Percentiles rank a stretch among this genome's conserved stretches.
Evolutionary conservation across 805 yeast genomes (phyloP).

Genomic region (Hemisphaericaspora nanyangensis): DNA sequence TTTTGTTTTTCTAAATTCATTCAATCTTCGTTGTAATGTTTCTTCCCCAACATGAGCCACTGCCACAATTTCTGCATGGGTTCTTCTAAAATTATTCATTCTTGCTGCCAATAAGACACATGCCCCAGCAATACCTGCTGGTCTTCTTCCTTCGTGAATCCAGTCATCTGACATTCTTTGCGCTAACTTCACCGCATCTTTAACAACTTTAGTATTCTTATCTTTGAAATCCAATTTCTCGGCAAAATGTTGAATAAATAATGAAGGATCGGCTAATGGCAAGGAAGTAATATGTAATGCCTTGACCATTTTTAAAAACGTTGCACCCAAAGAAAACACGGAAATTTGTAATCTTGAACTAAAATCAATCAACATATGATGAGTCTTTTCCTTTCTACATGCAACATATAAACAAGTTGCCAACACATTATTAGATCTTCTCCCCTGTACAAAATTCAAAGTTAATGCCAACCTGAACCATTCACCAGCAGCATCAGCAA

Average conservation of each 20-base stretch:
- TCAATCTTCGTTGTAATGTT: constrained; percentile 84
- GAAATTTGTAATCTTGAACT: constrained; percentile 85
- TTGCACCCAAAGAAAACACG: constrained; percentile 93
- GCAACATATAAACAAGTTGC: constrained; percentile 95
- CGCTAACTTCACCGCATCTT: constrained; percentile 84
- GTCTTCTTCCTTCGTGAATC: constrained; percentile 95
- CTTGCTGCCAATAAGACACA: constrained; percentile 89
- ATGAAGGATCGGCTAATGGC: constrained; percentile 91
- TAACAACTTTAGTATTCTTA: constrained; percentile 66
- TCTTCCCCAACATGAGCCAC: constrained; percentile 95
- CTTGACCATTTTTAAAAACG: constrained; percentile 90
- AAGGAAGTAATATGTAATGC: constrained; percentile 69
- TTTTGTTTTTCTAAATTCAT: constrained; percentile 77
- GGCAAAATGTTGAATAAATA: constrained; percentile 91
- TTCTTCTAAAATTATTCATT: constrained; percentile 91
- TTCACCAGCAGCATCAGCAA: constrained; percentile 80
- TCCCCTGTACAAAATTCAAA: constrained; percentile 92
- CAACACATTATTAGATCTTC: constrained; percentile 90
- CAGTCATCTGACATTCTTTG: constrained; percentile 92
- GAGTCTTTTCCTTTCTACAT: constrained; percentile 86
- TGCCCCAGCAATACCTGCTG: constrained; percentile 98
- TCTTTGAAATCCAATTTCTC: constrained; percentile 81
- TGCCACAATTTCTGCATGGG: constrained; percentile 90
- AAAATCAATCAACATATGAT: constrained; percentile 94
- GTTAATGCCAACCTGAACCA: constrained; percentile 88